Base-by-base conservation (phyloP, 768 basidiomycete genomes). In the Leccinum olivaceopallidum region DNA sequence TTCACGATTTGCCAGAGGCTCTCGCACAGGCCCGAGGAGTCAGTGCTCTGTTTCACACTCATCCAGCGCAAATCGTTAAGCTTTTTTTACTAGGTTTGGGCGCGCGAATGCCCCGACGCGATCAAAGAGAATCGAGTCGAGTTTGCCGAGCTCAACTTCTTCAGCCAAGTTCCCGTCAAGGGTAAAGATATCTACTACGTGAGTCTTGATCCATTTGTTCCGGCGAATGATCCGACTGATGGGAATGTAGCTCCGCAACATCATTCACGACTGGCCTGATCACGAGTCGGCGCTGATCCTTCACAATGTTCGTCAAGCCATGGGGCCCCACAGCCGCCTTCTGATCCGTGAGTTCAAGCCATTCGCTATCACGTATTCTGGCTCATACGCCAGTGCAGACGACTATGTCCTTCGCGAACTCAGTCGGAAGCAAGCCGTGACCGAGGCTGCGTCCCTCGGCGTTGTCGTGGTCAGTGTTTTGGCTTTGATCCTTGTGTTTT, bases 221-320 rank as follows among this genome's bases (percentile, higher is more conserved):
- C 4, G 5, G 13, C 10, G 2, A 18, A 53, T 32, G 26, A 20
- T 34, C 30, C 28, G 30, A 24, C 49, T 49, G 44, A 51, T 7
- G 30, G 2, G 5, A 20, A 39, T 14, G 16, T 50, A 68, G 66
- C 66, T 67, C 22, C 67, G 67, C 32, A 66, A 65, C 32, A 67
- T 72, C 44, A 66, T 70, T 28, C 75, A 75, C 48, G 66, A 76
- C 58, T 77, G 74, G 75, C 65, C 73, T 9, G 76, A 77, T 57
- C 57, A 64, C 2, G 64, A 69, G n/a, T 62, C 69, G 13, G 39
- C 58, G 1, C 56, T 65, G 5, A 75, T 76, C 42, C 62, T 76
- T 20, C 58, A 56, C 22, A 74, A 75, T 57, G 39, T 77, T 53
- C 66, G 72, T 26, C 55, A 65, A 59, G 74, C 70, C 8, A 63